These are phyloP conservation scores for Suillus clintonianus DNA, from an alignment of 768 basidiomycete species.

Conservation along the genomic window DNA sequence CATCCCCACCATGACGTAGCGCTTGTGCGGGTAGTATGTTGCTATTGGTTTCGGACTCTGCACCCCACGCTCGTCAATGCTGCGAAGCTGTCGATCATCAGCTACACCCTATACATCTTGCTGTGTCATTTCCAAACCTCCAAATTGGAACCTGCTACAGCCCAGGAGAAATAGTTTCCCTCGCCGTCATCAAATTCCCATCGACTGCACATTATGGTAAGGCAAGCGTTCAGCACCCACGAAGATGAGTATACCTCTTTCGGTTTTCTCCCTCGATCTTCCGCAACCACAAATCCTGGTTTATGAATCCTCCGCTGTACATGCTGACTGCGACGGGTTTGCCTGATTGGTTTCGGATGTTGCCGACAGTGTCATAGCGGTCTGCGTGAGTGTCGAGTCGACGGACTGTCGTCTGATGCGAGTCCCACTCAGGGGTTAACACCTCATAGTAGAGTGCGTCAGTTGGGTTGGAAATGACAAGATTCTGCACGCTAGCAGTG, in stretches of 20 bases:
- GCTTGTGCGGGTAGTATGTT: slow-evolving; percentile 35
- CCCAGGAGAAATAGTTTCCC: slow-evolving; percentile 23
- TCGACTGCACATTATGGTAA: slow-evolving; percentile 8
- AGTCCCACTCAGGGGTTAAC: slow-evolving; percentile 40
- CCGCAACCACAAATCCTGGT: slow-evolving; percentile 34
- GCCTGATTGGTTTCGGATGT: slow-evolving; percentile 31
- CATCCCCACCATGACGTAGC: slow-evolving; percentile 33
- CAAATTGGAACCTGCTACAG: slow-evolving; percentile 5
- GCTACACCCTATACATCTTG: background rate
- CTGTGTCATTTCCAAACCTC: slow-evolving; percentile 11
- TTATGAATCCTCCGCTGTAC: slow-evolving; percentile 25
- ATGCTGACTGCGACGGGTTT: slow-evolving; percentile 32
- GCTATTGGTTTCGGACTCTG: slow-evolving; percentile 32
- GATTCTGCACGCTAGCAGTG: slow-evolving; percentile 38
- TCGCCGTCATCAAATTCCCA: slow-evolving; percentile 27
- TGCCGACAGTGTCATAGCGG: slow-evolving; percentile 32
- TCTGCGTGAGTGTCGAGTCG: slow-evolving; percentile 32
- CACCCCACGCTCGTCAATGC: slow-evolving; percentile 22
- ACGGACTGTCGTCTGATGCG: slow-evolving; percentile 34
- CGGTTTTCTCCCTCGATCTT: slow-evolving; percentile 14
- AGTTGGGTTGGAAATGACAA: slow-evolving; percentile 37
- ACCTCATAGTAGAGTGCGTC: slow-evolving; percentile 44
- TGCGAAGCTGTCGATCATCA: slow-evolving; percentile 24
- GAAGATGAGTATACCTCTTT: slow-evolving; percentile 10
- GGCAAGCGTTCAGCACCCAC: background rate